These are phyloP conservation scores for Rugosomyces carneus DNA, from an alignment of 1,284 basidiomycete genomes.

Conservation along the genomic window DNA sequence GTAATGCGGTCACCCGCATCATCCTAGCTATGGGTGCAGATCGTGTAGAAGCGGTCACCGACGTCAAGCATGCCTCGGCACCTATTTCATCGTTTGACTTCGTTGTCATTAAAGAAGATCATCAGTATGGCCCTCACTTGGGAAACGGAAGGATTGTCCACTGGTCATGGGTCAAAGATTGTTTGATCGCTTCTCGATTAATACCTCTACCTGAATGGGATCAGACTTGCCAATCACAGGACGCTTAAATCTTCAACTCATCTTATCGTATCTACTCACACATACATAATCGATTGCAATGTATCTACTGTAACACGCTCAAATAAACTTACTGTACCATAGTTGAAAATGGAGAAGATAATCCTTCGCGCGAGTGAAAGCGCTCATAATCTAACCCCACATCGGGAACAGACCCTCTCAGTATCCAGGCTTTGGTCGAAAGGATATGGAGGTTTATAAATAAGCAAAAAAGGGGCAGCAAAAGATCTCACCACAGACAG, in stretches of 20 bases:
- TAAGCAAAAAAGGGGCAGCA: neutral
- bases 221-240: slow-evolving; percentile 14
- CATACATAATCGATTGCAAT: slow-evolving; percentile 6
- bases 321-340: neutral
- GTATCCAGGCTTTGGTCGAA: slow-evolving; percentile 26
- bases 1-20: slow-evolving; percentile 38
- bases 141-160: slow-evolving; percentile 34
- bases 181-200: slow-evolving; percentile 56
- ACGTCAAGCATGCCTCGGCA: slow-evolving; percentile 28
- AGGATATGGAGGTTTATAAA: neutral
- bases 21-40: slow-evolving; percentile 71
- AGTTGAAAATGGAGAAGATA: too few relatives aligned
- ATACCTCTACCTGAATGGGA: slow-evolving; percentile 30
- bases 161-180: slow-evolving; percentile 78
- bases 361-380: too few relatives aligned
- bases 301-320: slow-evolving; percentile 10
- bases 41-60: slow-evolving; percentile 49
- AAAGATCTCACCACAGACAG: slow-evolving; percentile 27
- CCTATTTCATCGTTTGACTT: slow-evolving; percentile 42
- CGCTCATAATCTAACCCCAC: slow-evolving; percentile 18
- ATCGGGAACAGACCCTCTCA: slow-evolving; percentile 31
- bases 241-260: slow-evolving; percentile 10
- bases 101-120: slow-evolving; percentile 54
- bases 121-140: slow-evolving; percentile 24
- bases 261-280: neutral